Base-by-base conservation (phyloP, 106 monocot species). In the Dendrobium chrysotoxum region DNA sequence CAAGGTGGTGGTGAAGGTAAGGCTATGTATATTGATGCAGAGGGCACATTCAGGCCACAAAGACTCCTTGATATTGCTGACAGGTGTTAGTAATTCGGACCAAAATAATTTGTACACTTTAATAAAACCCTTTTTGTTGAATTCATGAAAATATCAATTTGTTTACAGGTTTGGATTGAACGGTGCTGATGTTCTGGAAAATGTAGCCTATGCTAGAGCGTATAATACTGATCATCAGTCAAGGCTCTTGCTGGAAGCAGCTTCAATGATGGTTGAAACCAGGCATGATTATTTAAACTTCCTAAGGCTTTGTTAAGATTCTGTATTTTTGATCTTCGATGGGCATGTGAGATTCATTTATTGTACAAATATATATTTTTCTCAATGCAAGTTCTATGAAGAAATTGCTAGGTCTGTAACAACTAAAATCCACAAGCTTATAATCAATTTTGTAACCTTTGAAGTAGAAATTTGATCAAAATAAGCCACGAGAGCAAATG, bases 1-100 rank as follows among this genome's bases (percentile, higher is more conserved):
- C 95, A 99, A 99, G 95, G 99, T 76, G 99, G 95, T 64, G 95
- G 95, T 82, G 95, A 95, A 82, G 99, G 99, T 44, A 99, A 99
- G 79, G 95, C 99, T 76, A 47, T 99, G 81, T 99, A 99, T 77
- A 95, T 95, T 81, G 99, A 99, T 84, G 99, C 99, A 30, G 99
- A 99, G 82, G 99, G 93, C 38, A 99, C 93, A 44, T 99, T 99
- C 79, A 88, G 99, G 79, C 99, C 95, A 16, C 93, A 99, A 80
- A 95, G 99, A 76, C 89, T 95, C n/a, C 75, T 99, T 39, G 93
- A 99, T 79, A 99, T 99, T 83, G 99, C 95, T 40, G 99, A 99
- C 53, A 93, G 95, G 99, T 97, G 28, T 61, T 77, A 11, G 15
- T 71, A 71, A 47, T 76, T 47, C 76, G 26, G 28, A 25, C 21